phyloP scores from a whole-genome alignment of 306 rosid species.

The Datisca glomerata region DNA sequence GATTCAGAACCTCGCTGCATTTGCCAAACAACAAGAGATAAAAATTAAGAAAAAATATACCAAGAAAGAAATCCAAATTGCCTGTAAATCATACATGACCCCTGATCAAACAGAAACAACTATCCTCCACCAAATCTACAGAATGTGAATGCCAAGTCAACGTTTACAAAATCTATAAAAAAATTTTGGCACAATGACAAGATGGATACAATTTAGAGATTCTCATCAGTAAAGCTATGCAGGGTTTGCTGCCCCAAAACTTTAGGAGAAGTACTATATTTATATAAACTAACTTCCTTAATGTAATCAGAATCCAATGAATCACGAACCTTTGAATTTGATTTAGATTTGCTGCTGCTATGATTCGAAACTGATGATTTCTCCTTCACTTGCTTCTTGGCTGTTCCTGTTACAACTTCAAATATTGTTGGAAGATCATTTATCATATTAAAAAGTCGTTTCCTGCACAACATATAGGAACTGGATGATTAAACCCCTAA shows the following conservation, averaged over 20 bases:
- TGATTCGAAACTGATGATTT: constrained; percentile 59
- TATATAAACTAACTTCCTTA: no score
- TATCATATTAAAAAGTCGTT: constrained; percentile 63
- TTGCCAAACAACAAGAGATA: constrained; percentile 15
- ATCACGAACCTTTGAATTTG: constrained; percentile 58
- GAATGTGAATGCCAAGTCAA: no score
- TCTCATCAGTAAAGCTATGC: no score
- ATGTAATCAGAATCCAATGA: no score
- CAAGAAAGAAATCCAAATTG: no score
- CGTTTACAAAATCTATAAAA: no score
- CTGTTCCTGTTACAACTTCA: constrained; percentile 57
- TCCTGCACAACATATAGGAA: constrained; percentile 41
- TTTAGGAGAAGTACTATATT: no score
- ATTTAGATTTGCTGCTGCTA: constrained; percentile 56
- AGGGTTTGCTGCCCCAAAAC: no score
- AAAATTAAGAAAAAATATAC: constrained; percentile 1
- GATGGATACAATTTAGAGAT: no score
- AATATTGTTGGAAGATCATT: constrained; percentile 83
- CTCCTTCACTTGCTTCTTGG: constrained; percentile 65
- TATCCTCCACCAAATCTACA: no score
- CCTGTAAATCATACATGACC: neutral
- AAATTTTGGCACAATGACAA: no score
- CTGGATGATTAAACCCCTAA: neutral
- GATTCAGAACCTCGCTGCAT: constrained; percentile 51
- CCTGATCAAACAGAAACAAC: neutral